phyloP scores from a whole-genome alignment of 139 green algal genomes.

The Auxenochlorella pyrenoidosa region DNA sequence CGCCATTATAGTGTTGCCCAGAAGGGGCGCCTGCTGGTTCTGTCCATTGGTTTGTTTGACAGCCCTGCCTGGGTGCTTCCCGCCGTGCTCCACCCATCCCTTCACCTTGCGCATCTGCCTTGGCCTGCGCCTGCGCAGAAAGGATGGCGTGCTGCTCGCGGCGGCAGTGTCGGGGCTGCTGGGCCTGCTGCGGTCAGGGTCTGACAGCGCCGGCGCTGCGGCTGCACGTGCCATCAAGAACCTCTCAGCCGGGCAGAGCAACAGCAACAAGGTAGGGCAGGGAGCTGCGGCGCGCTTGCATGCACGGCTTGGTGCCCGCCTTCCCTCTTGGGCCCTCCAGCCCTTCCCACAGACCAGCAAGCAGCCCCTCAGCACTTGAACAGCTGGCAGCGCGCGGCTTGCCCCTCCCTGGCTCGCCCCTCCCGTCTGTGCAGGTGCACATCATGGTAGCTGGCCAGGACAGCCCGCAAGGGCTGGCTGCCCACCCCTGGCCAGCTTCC shows the following conservation, averaged over 20 bases:
- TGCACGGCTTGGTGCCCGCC: too few relatives aligned
- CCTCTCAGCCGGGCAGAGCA: conserved; percentile 17
- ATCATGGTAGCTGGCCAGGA: too few relatives aligned
- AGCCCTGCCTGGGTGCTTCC: not conserved
- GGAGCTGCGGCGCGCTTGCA: not conserved
- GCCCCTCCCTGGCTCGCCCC: too few relatives aligned
- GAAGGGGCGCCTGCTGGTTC: not conserved
- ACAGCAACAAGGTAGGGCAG: conserved; percentile 28
- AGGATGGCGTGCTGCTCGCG: not conserved
- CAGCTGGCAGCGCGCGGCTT: too few relatives aligned
- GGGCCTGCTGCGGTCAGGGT: not conserved
- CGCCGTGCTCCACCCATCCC: not conserved
- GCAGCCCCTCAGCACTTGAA: too few relatives aligned
- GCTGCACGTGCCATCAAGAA: conserved; percentile 34
- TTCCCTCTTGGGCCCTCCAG: too few relatives aligned
- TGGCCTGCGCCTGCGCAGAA: not conserved
- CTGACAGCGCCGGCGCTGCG: conserved; percentile 14
- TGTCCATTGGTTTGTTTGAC: not conserved
- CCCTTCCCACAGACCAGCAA: too few relatives aligned
- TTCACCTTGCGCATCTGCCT: not conserved
- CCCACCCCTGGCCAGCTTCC: not conserved
- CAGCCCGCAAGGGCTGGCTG: too few relatives aligned
- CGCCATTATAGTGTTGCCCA: too few relatives aligned
- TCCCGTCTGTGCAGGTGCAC: too few relatives aligned
- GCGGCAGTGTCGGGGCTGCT: conserved; percentile 8